phyloP scores from a whole-genome alignment of 1,284 basidiomycete genomes.

The Sphagnurus paluster region DNA sequence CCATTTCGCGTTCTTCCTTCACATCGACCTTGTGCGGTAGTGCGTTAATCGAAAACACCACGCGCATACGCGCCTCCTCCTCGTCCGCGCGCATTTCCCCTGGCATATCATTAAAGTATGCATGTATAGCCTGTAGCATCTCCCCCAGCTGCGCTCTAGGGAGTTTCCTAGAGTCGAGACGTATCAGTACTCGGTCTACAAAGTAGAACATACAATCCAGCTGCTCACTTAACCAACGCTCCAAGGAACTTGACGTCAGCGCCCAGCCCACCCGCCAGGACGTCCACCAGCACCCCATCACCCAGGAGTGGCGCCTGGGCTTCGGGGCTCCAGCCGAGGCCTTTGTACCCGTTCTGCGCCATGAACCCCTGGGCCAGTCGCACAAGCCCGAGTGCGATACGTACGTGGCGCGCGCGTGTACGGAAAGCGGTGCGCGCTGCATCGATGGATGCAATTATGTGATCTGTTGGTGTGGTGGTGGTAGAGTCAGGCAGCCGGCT shows the following conservation, averaged over 20 bases:
- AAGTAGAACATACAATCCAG: too few species aligned
- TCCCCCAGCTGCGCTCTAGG: slow-evolving; percentile 34
- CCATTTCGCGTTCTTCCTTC: slow-evolving; percentile 17
- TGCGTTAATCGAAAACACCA: slow-evolving; percentile 29
- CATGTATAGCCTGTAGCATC: slow-evolving; percentile 40
- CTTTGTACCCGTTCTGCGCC: slow-evolving; percentile 40
- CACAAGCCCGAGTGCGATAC: slow-evolving; percentile 49
- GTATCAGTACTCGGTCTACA: too few species aligned
- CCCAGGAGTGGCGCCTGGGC: slow-evolving; percentile 21
- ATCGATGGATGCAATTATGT: slow-evolving; percentile 36
- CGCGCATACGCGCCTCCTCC: slow-evolving; percentile 34
- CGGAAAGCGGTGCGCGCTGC: slow-evolving; percentile 39
- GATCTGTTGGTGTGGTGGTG: slow-evolving; percentile 13
- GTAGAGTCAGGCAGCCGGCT: slow-evolving; percentile 32
- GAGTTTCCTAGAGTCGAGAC: slow-evolving; percentile 56
- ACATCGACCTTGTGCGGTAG: slow-evolving; percentile 22
- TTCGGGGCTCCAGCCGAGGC: slow-evolving; percentile 25
- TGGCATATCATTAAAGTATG: slow-evolving; percentile 36
- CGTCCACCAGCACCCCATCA: slow-evolving; percentile 27
- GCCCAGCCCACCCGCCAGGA: slow-evolving; percentile 41
- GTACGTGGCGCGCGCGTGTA: slow-evolving; percentile 34
- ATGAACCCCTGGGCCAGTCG: slow-evolving; percentile 44
- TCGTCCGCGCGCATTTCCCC: slow-evolving; percentile 31
- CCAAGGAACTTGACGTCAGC: slow-evolving; percentile 45
- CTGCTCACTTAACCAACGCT: slow-evolving; percentile 45